These are phyloP conservation scores for Lachnellula subtilissima DNA, from an alignment of 2,329 filamentous ascomycete genomes.

Conservation along the genomic window DNA sequence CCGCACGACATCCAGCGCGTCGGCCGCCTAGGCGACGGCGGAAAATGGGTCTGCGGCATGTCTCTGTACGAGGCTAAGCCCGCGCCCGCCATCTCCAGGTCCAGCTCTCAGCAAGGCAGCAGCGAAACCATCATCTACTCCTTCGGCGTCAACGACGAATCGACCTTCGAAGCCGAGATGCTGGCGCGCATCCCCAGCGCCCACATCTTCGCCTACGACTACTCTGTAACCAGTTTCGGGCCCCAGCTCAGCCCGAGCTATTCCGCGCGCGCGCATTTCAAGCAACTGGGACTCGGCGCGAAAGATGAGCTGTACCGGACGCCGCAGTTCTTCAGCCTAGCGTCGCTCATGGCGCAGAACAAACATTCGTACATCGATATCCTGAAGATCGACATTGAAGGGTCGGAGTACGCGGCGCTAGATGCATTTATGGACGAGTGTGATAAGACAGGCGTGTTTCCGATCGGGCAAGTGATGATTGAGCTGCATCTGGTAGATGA, in stretches of 20 bases:
- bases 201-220: slow-evolving; percentile 38
- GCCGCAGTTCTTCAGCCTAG: slow-evolving; percentile 34
- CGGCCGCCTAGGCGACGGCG: slow-evolving; percentile 38
- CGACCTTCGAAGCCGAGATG: slow-evolving; percentile 37
- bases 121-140: slow-evolving; percentile 33
- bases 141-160: slow-evolving; percentile 37
- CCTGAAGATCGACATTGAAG: slow-evolving; percentile 39
- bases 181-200: slow-evolving; percentile 34
- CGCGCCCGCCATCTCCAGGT: slow-evolving; percentile 7
- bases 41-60: slow-evolving; percentile 41
- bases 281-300: slow-evolving; percentile 31
- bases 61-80: slow-evolving; percentile 31
- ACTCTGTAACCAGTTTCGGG: slow-evolving; percentile 33
- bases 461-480: slow-evolving; percentile 27
- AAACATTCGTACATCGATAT: slow-evolving; percentile 38
- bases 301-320: slow-evolving; percentile 25
- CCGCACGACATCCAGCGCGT: slow-evolving; percentile 38
- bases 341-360: slow-evolving; percentile 36
- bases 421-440: slow-evolving; percentile 22
- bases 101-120: slow-evolving; percentile 13
- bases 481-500: slow-evolving; percentile 27
- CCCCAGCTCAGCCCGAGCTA: slow-evolving; percentile 13
- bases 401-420: slow-evolving; percentile 33
- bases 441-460: slow-evolving; percentile 11
- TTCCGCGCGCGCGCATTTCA: slow-evolving; percentile 31